phyloP scores from a whole-genome alignment of 306 rosid genomes.

The Lathyrus sativus region DNA sequence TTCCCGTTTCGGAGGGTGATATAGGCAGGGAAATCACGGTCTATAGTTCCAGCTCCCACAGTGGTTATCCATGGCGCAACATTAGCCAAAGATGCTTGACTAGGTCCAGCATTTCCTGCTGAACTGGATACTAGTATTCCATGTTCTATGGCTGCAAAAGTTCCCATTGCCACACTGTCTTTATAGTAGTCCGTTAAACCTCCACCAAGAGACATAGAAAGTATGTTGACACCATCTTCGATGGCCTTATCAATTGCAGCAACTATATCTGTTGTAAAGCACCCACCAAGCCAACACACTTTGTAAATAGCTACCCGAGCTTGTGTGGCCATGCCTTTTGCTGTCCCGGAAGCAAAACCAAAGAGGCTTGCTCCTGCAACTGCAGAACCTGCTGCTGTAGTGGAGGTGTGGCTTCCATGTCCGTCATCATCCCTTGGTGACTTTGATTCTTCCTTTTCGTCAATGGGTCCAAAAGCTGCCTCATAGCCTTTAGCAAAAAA shows the following conservation, averaged over 20 bases:
- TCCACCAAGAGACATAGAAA: slow-evolving; percentile 91
- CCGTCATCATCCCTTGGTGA: slow-evolving; percentile 92
- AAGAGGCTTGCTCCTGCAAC: slow-evolving; percentile 74
- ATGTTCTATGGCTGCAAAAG: slow-evolving; percentile 66
- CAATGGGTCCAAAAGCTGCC: slow-evolving; percentile 53
- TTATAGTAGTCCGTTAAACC: slow-evolving; percentile 41
- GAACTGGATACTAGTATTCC: slow-evolving; percentile 79
- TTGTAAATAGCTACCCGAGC: slow-evolving; percentile 85
- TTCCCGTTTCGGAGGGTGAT: slow-evolving; percentile 68
- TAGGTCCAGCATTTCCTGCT: slow-evolving; percentile 86
- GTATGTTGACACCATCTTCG: slow-evolving; percentile 70
- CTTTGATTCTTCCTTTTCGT: slow-evolving; percentile 58
- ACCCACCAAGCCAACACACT: slow-evolving; percentile 79
- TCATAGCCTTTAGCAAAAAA: slow-evolving; percentile 73
- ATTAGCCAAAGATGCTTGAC: slow-evolving; percentile 46
- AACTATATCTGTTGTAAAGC: slow-evolving; percentile 63
- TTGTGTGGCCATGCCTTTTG: slow-evolving; percentile 82
- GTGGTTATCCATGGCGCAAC: slow-evolving; percentile 90
- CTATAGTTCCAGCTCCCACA: slow-evolving; percentile 91
- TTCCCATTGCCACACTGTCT: slow-evolving; percentile 72
- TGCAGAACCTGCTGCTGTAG: slow-evolving; percentile 80
- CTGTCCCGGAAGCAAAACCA: slow-evolving; percentile 78
- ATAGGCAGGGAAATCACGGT: slow-evolving; percentile 80
- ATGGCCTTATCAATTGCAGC: slow-evolving; percentile 88
- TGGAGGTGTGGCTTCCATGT: slow-evolving; percentile 91